Conservation (phyloP, 2,329 filamentous ascomycete genomes). For the Sporothrix phasma region DNA sequence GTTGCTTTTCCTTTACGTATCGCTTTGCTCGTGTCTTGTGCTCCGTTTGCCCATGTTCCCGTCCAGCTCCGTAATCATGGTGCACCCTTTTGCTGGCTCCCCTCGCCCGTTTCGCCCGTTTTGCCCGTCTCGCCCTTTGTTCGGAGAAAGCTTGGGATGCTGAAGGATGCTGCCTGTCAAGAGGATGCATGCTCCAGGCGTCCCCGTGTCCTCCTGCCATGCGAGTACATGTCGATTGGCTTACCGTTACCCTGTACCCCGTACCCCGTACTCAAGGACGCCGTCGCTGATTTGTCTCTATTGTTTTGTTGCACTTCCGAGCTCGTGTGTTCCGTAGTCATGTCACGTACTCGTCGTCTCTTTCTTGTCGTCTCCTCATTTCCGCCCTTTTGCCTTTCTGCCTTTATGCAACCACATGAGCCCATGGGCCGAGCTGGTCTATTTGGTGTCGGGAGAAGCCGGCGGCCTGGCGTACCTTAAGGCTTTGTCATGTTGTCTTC, state of each 20-base stretch:
- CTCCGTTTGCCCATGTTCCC: no score
- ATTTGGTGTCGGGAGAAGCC: constrained; percentile 5
- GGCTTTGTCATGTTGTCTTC: neutral
- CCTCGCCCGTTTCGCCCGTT: neutral
- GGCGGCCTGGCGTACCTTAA: neutral
- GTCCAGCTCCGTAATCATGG: neutral
- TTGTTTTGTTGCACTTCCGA: neutral
- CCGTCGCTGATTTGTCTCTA: no score
- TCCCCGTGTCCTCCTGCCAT: neutral
- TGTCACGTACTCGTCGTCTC: neutral
- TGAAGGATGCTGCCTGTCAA: neutral
- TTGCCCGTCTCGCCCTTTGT: neutral
- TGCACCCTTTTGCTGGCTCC: neutral
- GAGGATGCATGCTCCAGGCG: neutral
- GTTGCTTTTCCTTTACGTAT: no score
- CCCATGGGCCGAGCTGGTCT: neutral
- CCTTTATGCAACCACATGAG: neutral
- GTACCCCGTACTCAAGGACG: neutral
- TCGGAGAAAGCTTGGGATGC: neutral
- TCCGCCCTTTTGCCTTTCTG: neutral
- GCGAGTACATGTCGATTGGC: neutral
- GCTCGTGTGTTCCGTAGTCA: neutral
- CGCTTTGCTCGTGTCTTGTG: no score
- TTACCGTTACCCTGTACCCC: neutral
- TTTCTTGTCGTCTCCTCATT: neutral